phyloP scores from a whole-genome alignment of 1,284 basidiomycete genomes.

The Rhodotorula sp. region DNA sequence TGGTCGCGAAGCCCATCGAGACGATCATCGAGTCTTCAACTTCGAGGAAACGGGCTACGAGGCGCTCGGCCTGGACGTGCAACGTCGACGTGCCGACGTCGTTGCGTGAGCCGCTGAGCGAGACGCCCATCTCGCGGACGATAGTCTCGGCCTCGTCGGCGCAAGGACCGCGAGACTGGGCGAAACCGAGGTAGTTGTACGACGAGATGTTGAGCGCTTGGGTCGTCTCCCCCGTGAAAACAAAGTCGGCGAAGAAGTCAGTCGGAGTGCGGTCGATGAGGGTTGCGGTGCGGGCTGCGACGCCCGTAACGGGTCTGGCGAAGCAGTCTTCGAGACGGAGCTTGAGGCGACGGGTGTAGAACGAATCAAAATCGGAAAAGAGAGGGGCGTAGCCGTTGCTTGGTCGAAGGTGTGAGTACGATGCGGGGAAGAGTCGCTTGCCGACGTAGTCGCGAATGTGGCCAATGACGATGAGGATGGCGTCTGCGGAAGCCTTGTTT shows the following conservation, averaged over 20 bases:
- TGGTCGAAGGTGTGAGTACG: slow-evolving; percentile 78
- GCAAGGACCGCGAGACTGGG: slow-evolving; percentile 87
- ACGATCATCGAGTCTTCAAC: slow-evolving; percentile 83
- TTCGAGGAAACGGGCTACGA: slow-evolving; percentile 87
- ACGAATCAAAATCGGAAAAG: slow-evolving; percentile 98
- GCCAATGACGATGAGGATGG: slow-evolving; percentile 82
- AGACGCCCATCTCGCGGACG: slow-evolving; percentile 59
- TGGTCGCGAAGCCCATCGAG: slow-evolving; percentile 98
- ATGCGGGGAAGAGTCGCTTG: slow-evolving; percentile 70
- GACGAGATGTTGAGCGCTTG: slow-evolving; percentile 94
- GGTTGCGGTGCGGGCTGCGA: slow-evolving; percentile 88
- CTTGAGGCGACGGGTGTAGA: slow-evolving; percentile 96
- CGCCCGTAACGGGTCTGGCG: slow-evolving; percentile 86
- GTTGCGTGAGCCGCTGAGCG: slow-evolving; percentile 71
- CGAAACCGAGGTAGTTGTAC: slow-evolving; percentile 99
- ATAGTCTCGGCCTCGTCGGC: slow-evolving; percentile 70
- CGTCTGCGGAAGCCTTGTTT: slow-evolving; percentile 49
- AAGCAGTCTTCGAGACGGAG: slow-evolving; percentile 94
- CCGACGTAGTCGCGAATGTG: slow-evolving; percentile 95
- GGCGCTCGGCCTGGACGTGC: slow-evolving; percentile 75
- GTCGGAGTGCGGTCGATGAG: slow-evolving; percentile 79
- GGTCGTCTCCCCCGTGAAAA: slow-evolving; percentile 72
- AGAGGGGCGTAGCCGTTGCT: slow-evolving; percentile 87
- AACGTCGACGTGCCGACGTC: slow-evolving; percentile 82
- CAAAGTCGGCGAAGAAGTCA: slow-evolving; percentile 78